Percentiles rank a stretch among this genome's conserved stretches.
These are phyloP conservation scores for Pseudocercospora macadamiae DNA, from an alignment of 2,329 filamentous ascomycete genomes.

Conservation along the genomic window DNA sequence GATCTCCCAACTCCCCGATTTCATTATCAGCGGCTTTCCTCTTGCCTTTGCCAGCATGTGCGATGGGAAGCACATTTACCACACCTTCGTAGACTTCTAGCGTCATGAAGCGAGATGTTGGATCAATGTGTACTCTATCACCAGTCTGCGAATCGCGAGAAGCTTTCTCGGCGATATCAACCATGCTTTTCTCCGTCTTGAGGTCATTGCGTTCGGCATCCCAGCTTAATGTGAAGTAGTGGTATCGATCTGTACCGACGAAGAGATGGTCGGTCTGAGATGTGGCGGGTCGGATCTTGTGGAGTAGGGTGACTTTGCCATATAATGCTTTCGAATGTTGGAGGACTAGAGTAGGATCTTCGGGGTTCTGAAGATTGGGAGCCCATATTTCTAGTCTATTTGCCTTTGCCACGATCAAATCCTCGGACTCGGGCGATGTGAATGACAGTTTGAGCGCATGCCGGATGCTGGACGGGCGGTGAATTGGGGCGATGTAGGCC, in stretches of 20 bases:
- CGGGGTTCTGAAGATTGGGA: slow-evolving; percentile 48
- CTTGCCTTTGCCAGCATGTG: slow-evolving; percentile 57
- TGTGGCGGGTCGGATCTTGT: slow-evolving; percentile 75
- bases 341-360: slow-evolving; percentile 62
- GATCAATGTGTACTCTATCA: slow-evolving; percentile 82
- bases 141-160: slow-evolving; percentile 77
- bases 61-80: slow-evolving; percentile 65
- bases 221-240: slow-evolving; percentile 91
- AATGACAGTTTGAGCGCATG: slow-evolving; percentile 84
- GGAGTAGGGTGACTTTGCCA: slow-evolving; percentile 83
- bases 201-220: slow-evolving; percentile 60
- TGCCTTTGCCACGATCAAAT: slow-evolving; percentile 82
- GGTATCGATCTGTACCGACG: slow-evolving; percentile 83
- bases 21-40: slow-evolving; percentile 46
- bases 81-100: slow-evolving; percentile 71
- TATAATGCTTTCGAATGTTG: slow-evolving; percentile 74
- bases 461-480: slow-evolving; percentile 86
- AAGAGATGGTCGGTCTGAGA: slow-evolving; percentile 83
- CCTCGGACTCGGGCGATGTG: slow-evolving; percentile 73
- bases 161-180: slow-evolving; percentile 63
- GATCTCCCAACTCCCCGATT: slow-evolving; percentile 62
- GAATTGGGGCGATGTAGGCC: slow-evolving; percentile 94
- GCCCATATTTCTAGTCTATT: slow-evolving; percentile 83
- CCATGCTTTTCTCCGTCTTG: slow-evolving; percentile 60
- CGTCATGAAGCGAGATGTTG: slow-evolving; percentile 69